These are phyloP conservation scores for Prunus mongolica DNA, from an alignment of 306 rosid species.

Conservation along the genomic window DNA sequence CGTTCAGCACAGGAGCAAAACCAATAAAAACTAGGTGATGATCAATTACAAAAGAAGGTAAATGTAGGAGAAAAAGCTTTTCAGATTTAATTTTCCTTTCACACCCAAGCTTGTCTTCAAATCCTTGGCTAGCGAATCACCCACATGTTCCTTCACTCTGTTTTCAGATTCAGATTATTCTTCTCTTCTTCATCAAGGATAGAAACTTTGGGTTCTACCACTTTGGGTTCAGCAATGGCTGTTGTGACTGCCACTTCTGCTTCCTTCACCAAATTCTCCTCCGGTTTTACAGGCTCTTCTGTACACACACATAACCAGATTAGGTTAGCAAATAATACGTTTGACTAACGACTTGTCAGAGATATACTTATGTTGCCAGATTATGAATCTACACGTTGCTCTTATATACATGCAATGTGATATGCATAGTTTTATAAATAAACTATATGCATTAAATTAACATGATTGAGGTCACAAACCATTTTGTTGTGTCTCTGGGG, in stretches of 20 bases:
- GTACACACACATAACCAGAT: background rate
- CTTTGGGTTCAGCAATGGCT: conserved; percentile 4
- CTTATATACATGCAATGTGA: no score
- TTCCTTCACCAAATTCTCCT: conserved; percentile 28
- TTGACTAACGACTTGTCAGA: background rate
- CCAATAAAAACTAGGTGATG: background rate
- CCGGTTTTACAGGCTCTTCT: conserved; percentile 25
- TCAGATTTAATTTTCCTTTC: background rate
- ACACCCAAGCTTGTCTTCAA: background rate
- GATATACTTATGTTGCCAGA: background rate
- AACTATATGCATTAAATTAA: no score
- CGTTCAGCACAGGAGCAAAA: background rate
- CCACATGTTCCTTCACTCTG: conserved; percentile 18
- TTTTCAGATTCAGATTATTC: background rate
- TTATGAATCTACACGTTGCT: background rate
- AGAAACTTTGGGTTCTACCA: conserved; percentile 14
- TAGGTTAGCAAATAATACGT: background rate
- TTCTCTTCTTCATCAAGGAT: conserved; percentile 27
- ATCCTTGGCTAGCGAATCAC: conserved; percentile 9
- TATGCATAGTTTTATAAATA: no score
- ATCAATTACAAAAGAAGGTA: background rate
- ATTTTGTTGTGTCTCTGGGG: background rate
- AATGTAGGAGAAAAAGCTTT: background rate
- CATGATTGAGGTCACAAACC: background rate
- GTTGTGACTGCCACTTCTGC: background rate